phyloP scores from a whole-genome alignment of 2,329 filamentous ascomycete genomes.

The Teratosphaeriaceae sp. region DNA sequence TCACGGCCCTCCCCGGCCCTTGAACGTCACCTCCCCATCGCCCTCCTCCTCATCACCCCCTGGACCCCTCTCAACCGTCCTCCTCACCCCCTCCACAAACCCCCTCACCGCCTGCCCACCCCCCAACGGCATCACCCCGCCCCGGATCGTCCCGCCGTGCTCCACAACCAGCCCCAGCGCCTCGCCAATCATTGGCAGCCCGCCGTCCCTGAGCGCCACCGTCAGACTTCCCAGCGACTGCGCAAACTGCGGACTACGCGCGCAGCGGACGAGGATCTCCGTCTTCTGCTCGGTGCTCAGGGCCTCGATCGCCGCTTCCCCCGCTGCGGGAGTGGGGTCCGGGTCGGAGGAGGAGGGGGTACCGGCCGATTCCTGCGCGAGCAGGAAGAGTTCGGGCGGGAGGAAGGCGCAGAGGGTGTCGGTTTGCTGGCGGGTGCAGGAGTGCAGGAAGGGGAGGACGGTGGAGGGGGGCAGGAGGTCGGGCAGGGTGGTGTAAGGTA shows the following conservation, averaged over 20 bases:
- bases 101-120: constrained; percentile 84
- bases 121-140: constrained; percentile 75
- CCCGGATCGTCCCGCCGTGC: constrained; percentile 74
- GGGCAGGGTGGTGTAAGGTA: constrained; percentile 73
- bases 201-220: constrained; percentile 81
- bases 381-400: constrained; percentile 69
- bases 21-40: constrained; percentile 6
- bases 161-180: constrained; percentile 73
- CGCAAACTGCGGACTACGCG: constrained; percentile 83
- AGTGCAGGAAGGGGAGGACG: constrained; percentile 71
- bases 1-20: too few species aligned
- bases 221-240: constrained; percentile 83
- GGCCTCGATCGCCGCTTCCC: constrained; percentile 66
- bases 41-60: constrained; percentile 47
- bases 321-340: constrained; percentile 50
- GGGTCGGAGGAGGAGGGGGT: constrained; percentile 60
- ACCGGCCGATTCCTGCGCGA: constrained; percentile 59
- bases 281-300: constrained; percentile 73
- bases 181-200: constrained; percentile 81
- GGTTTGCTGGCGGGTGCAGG: constrained; percentile 56
- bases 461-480: constrained; percentile 74
- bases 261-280: constrained; percentile 68
- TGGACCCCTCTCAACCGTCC: constrained; percentile 65
- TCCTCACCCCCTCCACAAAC: constrained; percentile 85
- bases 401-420: constrained; percentile 72